Evolutionary conservation across 805 yeast genomes (phyloP).

Genomic region (Zygosaccharomyces siamensis): DNA sequence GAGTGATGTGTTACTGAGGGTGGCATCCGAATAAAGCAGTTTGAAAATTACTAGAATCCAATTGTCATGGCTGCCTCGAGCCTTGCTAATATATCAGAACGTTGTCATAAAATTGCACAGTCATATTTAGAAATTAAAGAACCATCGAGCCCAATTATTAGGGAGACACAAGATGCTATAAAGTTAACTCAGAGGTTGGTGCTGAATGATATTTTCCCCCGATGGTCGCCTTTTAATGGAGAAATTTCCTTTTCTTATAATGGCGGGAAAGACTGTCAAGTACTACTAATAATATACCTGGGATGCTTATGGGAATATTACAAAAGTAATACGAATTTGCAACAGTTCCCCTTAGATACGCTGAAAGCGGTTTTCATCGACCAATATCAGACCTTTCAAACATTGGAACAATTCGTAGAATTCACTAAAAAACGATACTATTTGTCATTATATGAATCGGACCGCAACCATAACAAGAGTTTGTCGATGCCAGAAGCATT

Average conservation of each 20-base stretch:
- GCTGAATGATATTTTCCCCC: slow-evolving; percentile 25
- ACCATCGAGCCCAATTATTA: slow-evolving; percentile 14
- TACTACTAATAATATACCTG: slow-evolving; percentile 70
- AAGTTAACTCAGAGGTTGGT: slow-evolving; percentile 21
- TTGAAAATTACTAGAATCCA: background rate
- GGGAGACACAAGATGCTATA: slow-evolving; percentile 31
- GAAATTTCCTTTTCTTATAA: slow-evolving; percentile 80
- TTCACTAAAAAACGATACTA: slow-evolving; percentile 50
- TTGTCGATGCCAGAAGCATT: slow-evolving; percentile 64
- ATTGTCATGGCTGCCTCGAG: slow-evolving; percentile 4
- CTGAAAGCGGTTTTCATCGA: slow-evolving; percentile 65
- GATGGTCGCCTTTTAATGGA: slow-evolving; percentile 33
- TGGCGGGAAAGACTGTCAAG: slow-evolving; percentile 96
- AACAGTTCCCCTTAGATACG: slow-evolving; percentile 27
- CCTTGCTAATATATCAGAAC: slow-evolving; percentile 19
- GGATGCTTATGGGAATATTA: slow-evolving; percentile 44
- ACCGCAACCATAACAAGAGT: slow-evolving; percentile 19
- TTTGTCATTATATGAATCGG: slow-evolving; percentile 42
- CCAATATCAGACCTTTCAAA: slow-evolving; percentile 65
- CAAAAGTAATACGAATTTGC: slow-evolving; percentile 14
- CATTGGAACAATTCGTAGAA: slow-evolving; percentile 62
- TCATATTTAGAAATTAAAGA: slow-evolving; percentile 22
- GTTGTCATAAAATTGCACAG: slow-evolving; percentile 26
- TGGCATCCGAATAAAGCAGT: background rate
- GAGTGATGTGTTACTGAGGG: background rate